Conservation (phyloP, 1,284 basidiomycete species). For the Kwoniella shivajii region DNA sequence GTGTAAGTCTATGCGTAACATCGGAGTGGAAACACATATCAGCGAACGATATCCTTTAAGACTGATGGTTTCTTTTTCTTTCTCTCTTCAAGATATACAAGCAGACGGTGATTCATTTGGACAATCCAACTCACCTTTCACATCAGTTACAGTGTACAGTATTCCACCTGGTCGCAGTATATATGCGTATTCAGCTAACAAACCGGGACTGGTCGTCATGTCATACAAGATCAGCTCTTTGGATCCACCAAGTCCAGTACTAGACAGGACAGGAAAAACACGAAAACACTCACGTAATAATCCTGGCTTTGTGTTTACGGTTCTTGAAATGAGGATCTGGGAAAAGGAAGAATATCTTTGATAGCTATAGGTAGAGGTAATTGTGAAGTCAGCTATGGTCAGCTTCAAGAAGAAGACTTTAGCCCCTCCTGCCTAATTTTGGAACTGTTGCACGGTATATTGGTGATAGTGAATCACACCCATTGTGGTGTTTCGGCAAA, state of each 20-base stretch:
- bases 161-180: conserved; percentile 87
- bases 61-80: too few relatives aligned
- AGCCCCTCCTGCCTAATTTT: too few relatives aligned
- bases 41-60: too few relatives aligned
- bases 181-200: conserved; percentile 90
- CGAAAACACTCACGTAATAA: conserved; percentile 67
- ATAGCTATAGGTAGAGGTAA: conserved; percentile 56
- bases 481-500: too few relatives aligned
- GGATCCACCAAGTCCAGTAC: background rate
- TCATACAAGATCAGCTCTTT: background rate
- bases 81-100: background rate
- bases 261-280: background rate
- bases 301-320: conserved; percentile 94
- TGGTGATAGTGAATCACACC: too few relatives aligned
- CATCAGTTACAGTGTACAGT: conserved; percentile 97
- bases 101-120: background rate
- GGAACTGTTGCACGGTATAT: too few relatives aligned
- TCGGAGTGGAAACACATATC: too few relatives aligned
- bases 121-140: conserved; percentile 57
- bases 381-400: background rate
- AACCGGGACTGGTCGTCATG: conserved; percentile 63
- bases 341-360: conserved; percentile 96
- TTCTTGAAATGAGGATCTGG: conserved; percentile 99
- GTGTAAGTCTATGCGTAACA: conserved; percentile 66
- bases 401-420: background rate